phyloP scores from a whole-genome alignment of 306 rosid species.

The Cicer bijugum region DNA sequence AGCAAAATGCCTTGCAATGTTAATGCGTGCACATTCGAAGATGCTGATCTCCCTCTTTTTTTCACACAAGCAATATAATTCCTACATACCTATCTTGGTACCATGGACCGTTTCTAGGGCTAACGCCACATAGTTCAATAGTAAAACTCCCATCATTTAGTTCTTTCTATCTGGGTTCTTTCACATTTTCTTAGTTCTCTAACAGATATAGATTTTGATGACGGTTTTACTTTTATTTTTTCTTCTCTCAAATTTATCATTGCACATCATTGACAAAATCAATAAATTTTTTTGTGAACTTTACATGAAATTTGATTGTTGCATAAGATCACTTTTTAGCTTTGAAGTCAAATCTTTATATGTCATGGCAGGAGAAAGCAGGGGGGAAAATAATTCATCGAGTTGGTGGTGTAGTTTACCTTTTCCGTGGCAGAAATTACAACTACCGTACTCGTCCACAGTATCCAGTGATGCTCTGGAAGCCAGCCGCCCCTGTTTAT shows the following conservation, averaged over 20 bases:
- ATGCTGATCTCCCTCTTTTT: neutral
- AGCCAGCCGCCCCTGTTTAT: slow-evolving; percentile 92
- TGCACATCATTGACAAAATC: slow-evolving; percentile 11
- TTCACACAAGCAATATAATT: neutral
- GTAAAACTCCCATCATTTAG: neutral
- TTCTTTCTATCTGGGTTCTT: neutral
- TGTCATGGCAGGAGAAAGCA: slow-evolving; percentile 71
- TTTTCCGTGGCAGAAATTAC: slow-evolving; percentile 92
- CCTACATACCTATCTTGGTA: neutral
- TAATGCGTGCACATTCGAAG: neutral
- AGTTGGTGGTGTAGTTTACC: slow-evolving; percentile 84
- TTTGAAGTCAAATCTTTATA: slow-evolving; percentile 30
- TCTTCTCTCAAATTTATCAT: neutral
- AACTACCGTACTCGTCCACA: slow-evolving; percentile 79
- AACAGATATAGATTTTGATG: neutral
- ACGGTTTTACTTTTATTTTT: slow-evolving; percentile 30
- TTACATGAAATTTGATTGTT: slow-evolving; percentile 31
- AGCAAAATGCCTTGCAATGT: neutral
- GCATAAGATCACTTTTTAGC: slow-evolving; percentile 11
- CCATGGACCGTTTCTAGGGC: neutral
- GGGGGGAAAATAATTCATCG: slow-evolving; percentile 89
- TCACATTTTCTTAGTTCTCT: slow-evolving; percentile 3
- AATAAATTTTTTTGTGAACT: neutral
- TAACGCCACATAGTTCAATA: neutral
- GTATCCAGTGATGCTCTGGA: slow-evolving; percentile 98